These are phyloP conservation scores for Schizothecium vesticola DNA, from an alignment of 495 filamentous ascomycete species.

Conservation along the genomic window DNA sequence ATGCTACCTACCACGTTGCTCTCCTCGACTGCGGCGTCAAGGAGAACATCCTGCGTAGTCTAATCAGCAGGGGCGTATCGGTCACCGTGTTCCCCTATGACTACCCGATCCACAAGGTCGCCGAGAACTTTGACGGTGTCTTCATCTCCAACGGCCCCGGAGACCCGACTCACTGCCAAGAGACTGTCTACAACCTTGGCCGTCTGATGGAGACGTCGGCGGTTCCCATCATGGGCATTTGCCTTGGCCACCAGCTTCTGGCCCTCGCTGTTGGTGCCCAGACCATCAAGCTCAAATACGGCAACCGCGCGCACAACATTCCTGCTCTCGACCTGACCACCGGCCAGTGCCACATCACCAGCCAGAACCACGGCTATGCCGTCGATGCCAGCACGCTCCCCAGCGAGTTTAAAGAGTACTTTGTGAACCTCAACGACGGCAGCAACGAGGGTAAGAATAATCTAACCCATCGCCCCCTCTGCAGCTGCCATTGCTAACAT, in stretches of 20 bases:
- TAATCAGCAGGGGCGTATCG: conserved; percentile 80
- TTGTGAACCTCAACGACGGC: conserved; percentile 93
- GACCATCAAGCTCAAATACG: conserved; percentile 94
- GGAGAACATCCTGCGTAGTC: conserved; percentile 95
- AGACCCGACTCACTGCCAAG: conserved; percentile 92
- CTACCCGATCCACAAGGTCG: conserved; percentile 96
- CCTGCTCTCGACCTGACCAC: conserved; percentile 90
- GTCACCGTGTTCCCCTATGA: conserved; percentile 93
- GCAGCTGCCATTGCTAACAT: conserved; percentile 19
- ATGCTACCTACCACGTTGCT: conserved; percentile 82
- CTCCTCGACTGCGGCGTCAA: conserved; percentile 98
- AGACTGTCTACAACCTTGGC: conserved; percentile 83
- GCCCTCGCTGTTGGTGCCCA: conserved; percentile 76
- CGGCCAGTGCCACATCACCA: conserved; percentile 96
- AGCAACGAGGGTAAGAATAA: conserved; percentile 71
- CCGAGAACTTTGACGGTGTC: conserved; percentile 93
- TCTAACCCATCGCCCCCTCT: background rate
- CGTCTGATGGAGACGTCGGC: conserved; percentile 85
- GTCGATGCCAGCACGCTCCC: conserved; percentile 82
- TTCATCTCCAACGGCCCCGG: conserved; percentile 98
- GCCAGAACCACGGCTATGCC: conserved; percentile 97
- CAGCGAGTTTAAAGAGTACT: conserved; percentile 91
- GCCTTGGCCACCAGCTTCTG: conserved; percentile 85
- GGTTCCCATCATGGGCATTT: conserved; percentile 95
- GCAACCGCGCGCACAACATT: conserved; percentile 97